Evolutionary conservation across 257 asterid genomes (phyloP), one percentile per base, ranked within the genome.

Genomic region (Plantago major): DNA sequence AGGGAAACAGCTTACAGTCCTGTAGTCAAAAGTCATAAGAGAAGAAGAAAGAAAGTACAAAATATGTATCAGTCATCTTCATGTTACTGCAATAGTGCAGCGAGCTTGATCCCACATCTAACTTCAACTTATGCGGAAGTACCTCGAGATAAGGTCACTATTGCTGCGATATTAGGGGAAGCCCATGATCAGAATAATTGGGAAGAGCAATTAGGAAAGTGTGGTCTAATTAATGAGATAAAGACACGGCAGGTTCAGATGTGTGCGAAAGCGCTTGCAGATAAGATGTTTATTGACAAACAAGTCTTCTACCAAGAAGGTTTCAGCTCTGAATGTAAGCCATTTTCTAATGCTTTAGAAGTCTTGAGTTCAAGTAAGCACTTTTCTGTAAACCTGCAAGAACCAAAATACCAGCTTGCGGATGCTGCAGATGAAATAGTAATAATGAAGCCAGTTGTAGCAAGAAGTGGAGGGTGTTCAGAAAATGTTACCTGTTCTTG

Each of bases 261-360:
- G 70, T 82, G 86, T 50, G 81, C 90, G 46, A 81, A 82, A 78
- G 84, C 77, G 26, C 73, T 87, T 19, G 69, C 73, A 0, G 94
- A 87, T 72, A 84, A 72, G 64, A 75, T 81, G 73, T 75, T 70
- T 74, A 45, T 75, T 17, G 73, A 78, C 57, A 69, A 80, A 74
- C 74, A 69, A 30, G 51, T 55, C 63, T 18, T 19, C 46, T 16
- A 67, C 5, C 62, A 57, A 56, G 71, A 74, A 42, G 58, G 68
- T 26, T 40, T 56, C 30, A 55, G 38, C 68, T 73, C 65, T 2
- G 78, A 76, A 58, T 66, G 78, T 33, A 74, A 66, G 57, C 78
- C 83, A n/a, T 81, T 83, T 77, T 72, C 89, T 26, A 73, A 70
- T 71, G 82, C 88, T 51, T 67, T 84, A 66, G 88, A 88, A 60